Evolutionary conservation across 768 basidiomycete species (phyloP).

Genomic region (Amanita molliuscula): DNA sequence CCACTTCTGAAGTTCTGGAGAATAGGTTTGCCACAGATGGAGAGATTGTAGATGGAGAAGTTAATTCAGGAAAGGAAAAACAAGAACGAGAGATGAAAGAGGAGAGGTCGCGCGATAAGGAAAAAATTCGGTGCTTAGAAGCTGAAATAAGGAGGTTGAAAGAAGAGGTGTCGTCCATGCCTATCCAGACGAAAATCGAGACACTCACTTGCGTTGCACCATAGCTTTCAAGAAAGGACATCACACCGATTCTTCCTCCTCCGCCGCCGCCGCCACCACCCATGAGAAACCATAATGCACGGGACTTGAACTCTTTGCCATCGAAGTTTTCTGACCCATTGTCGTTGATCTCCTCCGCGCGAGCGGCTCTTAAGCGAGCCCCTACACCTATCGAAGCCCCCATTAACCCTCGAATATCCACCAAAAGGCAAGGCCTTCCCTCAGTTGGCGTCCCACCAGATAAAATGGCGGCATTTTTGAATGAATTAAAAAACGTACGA

Average conservation of each 20-base stretch:
- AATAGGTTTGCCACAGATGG: background rate
- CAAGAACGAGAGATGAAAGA: conserved; percentile 14
- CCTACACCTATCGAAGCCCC: conserved; percentile 53
- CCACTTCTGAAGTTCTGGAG: background rate
- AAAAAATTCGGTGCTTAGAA: conserved; percentile 52
- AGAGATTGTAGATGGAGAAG: too few relatives aligned
- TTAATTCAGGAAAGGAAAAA: background rate
- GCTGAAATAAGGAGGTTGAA: conserved; percentile 51
- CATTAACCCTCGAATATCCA: conserved; percentile 38
- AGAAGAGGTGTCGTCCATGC: conserved; percentile 35
- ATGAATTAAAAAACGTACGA: conserved; percentile 68
- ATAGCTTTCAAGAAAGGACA: conserved; percentile 35
- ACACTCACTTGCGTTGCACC: background rate
- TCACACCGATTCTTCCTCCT: conserved; percentile 20
- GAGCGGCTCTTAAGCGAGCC: conserved; percentile 56
- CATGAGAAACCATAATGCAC: conserved; percentile 19
- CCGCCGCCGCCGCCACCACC: conserved; percentile 30
- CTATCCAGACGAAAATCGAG: background rate
- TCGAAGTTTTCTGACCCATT: conserved; percentile 17
- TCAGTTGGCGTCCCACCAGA: conserved; percentile 68
- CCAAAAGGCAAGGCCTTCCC: conserved; percentile 45
- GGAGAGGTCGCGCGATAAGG: conserved; percentile 49
- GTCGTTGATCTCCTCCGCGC: conserved; percentile 44
- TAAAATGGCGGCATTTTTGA: conserved; percentile 76
- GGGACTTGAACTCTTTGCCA: conserved; percentile 17